A percentile compares a stretch with the other conserved stretches of the same genome.
Conservation (phyloP, 1,284 basidiomycete species). For the Trametes pubescens region DNA sequence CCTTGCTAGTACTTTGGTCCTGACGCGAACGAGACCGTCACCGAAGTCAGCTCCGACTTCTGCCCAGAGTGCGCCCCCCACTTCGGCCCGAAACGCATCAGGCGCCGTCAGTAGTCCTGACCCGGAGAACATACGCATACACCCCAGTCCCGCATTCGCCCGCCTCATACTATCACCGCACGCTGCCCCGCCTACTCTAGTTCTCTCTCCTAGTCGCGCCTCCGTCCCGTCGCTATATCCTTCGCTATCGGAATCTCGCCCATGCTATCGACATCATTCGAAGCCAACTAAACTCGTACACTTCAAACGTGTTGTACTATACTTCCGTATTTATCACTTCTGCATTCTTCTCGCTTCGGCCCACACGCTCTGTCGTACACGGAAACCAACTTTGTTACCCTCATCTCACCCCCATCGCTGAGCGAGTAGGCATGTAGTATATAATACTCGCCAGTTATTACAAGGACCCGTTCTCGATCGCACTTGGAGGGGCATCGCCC, state of each 20-base stretch:
- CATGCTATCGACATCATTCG: conserved; percentile 13
- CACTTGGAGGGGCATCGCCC: too few species aligned
- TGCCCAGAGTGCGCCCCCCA: conserved; percentile 72
- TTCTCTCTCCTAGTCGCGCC: conserved; percentile 12
- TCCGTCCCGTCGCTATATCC: conserved; percentile 26
- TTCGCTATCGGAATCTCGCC: conserved; percentile 11
- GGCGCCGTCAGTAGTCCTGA: conserved; percentile 30
- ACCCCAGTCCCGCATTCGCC: too few species aligned
- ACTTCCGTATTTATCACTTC: not conserved
- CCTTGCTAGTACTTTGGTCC: conserved; percentile 69
- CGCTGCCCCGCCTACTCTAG: conserved; percentile 8
- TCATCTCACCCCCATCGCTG: not conserved
- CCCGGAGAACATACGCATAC: too few species aligned
- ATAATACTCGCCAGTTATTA: not conserved
- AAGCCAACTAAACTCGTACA: not conserved
- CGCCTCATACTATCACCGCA: not conserved
- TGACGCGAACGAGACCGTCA: conserved; percentile 68
- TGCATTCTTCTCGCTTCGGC: not conserved
- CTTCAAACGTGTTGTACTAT: conserved; percentile 18
- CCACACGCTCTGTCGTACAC: not conserved
- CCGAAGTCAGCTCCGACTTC: conserved; percentile 58
- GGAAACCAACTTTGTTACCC: not conserved
- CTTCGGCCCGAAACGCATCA: conserved; percentile 45
- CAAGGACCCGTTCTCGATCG: too few species aligned
- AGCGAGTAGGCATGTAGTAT: not conserved